Percentiles rank a stretch among this genome's conserved stretches.
phyloP scores from a whole-genome alignment of 1,284 basidiomycete genomes.

The Sanghuangporus weigelae region DNA sequence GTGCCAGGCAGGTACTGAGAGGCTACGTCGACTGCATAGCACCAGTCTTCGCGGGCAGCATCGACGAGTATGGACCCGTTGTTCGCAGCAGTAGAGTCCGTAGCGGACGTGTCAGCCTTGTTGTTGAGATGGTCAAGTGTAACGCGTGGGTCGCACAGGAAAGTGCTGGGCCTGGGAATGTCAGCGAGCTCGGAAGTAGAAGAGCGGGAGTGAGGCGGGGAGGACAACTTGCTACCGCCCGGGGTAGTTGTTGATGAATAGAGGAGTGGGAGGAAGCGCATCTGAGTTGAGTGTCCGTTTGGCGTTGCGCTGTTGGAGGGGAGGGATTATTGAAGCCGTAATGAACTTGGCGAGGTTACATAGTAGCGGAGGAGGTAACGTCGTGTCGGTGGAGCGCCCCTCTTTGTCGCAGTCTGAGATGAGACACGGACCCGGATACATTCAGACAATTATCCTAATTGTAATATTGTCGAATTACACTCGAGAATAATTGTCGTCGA shows the following conservation, averaged over 20 bases:
- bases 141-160: conserved; percentile 2
- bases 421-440: no score
- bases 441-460: no score
- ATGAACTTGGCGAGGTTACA: no score
- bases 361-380: no score
- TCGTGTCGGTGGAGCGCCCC: no score
- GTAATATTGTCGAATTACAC: no score
- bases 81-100: background rate
- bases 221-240: background rate
- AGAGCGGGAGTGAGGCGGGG: background rate
- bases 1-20: background rate
- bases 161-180: background rate
- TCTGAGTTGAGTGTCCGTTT: no score
- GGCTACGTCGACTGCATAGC: background rate
- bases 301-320: no score
- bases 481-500: no score
- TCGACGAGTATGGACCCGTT: background rate
- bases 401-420: no score
- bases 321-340: no score
- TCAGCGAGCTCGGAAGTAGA: background rate
- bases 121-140: conserved; percentile 1
- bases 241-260: background rate
- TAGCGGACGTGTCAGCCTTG: background rate
- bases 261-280: no score
- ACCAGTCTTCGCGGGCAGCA: background rate